phyloP scores from a whole-genome alignment of 2,329 filamentous ascomycete genomes.

The Aspergillus luchuensis region DNA sequence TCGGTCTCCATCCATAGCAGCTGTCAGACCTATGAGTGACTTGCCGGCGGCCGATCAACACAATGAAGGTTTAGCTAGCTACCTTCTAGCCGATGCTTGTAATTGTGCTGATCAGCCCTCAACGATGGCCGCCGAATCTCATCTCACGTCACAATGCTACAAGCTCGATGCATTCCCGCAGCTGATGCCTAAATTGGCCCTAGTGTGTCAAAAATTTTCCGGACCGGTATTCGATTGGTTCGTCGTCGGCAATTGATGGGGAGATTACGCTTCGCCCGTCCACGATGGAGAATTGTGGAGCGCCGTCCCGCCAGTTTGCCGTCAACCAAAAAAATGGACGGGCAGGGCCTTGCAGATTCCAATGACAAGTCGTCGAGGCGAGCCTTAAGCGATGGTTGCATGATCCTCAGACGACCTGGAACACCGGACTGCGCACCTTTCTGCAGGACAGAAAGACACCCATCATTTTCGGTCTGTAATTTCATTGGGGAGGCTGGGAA shows the following conservation, averaged over 20 bases:
- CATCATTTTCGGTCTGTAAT: too few species aligned
- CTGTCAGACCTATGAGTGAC: not conserved
- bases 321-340: not conserved
- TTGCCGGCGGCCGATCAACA: not conserved
- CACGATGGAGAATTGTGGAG: conserved; percentile 1
- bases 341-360: not conserved
- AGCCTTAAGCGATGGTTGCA: too few species aligned
- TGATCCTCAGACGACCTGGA: too few species aligned
- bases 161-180: not conserved
- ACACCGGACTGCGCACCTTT: too few species aligned
- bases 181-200: not conserved
- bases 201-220: conserved; percentile 1
- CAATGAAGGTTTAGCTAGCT: not conserved
- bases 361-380: not conserved
- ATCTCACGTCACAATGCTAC: not conserved
- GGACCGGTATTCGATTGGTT: not conserved
- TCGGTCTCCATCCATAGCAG: not conserved
- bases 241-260: not conserved
- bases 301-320: not conserved
- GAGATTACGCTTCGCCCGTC: not conserved
- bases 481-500: too few species aligned
- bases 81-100: not conserved
- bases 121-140: not conserved
- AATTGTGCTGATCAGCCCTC: not conserved
- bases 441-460: too few species aligned